These are phyloP conservation scores for Saccharum spontaneum DNA, from an alignment of 176 grass and related monocot species.

Conservation along the genomic window DNA sequence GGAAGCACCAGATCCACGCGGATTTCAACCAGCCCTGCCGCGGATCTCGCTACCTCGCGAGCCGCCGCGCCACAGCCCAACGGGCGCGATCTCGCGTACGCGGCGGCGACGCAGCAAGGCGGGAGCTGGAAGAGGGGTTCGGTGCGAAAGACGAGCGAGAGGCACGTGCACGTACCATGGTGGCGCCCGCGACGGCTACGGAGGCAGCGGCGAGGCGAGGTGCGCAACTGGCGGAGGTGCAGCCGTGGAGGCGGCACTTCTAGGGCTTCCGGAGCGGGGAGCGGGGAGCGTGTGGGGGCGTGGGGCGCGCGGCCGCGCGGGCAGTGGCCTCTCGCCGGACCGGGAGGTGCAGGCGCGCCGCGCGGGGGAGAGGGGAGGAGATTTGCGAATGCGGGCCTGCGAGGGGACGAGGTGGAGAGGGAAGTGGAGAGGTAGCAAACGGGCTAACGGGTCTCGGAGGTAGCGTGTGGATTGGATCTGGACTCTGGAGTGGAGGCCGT, in stretches of 20 bases:
- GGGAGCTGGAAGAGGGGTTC: not conserved
- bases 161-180: slow-evolving; percentile 42
- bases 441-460: slow-evolving; percentile 29
- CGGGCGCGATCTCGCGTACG: slow-evolving; percentile 27
- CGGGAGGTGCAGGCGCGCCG: slow-evolving; percentile 5
- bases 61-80: not conserved
- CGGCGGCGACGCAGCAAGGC: not conserved
- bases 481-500: slow-evolving; percentile 2
- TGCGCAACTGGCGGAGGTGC: not conserved
- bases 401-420: not conserved
- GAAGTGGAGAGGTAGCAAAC: not conserved
- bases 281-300: not conserved
- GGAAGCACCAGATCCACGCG: slow-evolving; percentile 42
- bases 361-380: not conserved
- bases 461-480: slow-evolving; percentile 39
- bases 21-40: slow-evolving; percentile 28
- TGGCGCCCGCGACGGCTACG: slow-evolving; percentile 24
- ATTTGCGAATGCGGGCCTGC: slow-evolving; percentile 25
- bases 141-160: not conserved
- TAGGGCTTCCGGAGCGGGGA: not conserved
- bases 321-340: slow-evolving; percentile 29
- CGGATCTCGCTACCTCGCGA: slow-evolving; percentile 33
- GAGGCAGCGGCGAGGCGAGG: not conserved
- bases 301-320: not conserved
- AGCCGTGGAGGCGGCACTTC: not conserved